Base-by-base conservation (phyloP, 2,329 filamentous ascomycete species). In the Scedosporium aurantiacum region DNA sequence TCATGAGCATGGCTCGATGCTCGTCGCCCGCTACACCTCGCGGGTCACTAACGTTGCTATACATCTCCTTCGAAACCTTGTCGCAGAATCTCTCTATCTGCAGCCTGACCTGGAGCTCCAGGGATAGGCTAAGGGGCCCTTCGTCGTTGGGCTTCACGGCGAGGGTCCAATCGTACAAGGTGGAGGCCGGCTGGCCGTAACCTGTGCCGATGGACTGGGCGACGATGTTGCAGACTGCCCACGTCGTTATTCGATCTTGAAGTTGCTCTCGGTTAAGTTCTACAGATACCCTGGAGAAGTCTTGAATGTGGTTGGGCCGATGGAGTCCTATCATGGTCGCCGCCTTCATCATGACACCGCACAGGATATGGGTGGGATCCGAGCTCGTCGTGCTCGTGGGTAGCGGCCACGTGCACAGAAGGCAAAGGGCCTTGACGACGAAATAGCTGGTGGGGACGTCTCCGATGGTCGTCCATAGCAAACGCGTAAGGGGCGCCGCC, bases 161-260 rank as follows among this genome's bases (percentile, higher is more conserved):
- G 63, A 88, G 76, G 2, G 85, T 92, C 82, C 83, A 91, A 72
- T 88, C 89, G 73, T 88, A 92, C 57, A 87, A 78, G 59, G 85
- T 90, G 55, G 88, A 89, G 4, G 89, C 88, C 6, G 90, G 89
- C 70, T 92, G 89, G 5, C 89, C 89, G 67, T 91, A 90, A 21
- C 89, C 89, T 3, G 90, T 93, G n/a, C 88, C 89, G 52, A 92
- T 84, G 61, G 85, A 86, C 68, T 93, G 89, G 23, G 89, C 86
- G 40, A 92, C 89, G 65, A 93, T 88, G 69, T 94, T 94, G 76
- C 89, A 91, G 3, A 90, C 87, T 1, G 89, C 89, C 89, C 89
- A 94, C 1, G 89, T 93, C 58, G 85, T 84, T 52, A 92, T 83
- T 43, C 90, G 82, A 69, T 94, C 89, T 66, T 88, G 83, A 62